Evolutionary conservation across 306 rosid genomes (phyloP).

Genomic region (Dryas octopetala): DNA sequence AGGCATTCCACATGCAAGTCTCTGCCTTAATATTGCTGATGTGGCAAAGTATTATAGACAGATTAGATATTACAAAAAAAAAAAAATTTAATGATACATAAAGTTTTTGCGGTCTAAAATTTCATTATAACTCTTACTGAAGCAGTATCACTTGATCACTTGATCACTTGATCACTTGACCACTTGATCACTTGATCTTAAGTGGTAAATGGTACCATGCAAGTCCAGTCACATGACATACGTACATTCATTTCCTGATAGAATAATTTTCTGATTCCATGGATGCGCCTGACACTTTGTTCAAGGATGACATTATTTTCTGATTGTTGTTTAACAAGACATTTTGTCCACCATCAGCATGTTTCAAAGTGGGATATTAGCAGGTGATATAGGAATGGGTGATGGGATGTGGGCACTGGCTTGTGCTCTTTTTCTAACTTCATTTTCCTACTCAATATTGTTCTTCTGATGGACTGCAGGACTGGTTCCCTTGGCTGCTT

Average conservation of each 20-base stretch:
- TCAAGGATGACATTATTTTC: background rate
- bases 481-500: constrained; percentile 75
- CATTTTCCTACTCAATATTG: constrained; percentile 28
- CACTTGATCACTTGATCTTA: background rate
- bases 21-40: background rate
- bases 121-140: background rate
- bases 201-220: background rate
- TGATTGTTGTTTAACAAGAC: background rate
- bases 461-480: constrained; percentile 52
- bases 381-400: constrained; percentile 3
- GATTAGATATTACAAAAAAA: background rate
- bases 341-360: background rate
- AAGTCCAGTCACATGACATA: constrained; percentile 1
- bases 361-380: background rate
- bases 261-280: background rate
- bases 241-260: background rate
- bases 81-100: background rate
- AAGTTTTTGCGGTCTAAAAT: background rate
- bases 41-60: background rate
- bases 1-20: background rate
- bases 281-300: background rate
- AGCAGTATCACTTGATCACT: background rate
- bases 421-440: constrained; percentile 25
- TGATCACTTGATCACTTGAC: background rate
- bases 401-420: background rate